phyloP scores from a whole-genome alignment of 352 stramenopile genomes.

The Pythium vanterpoolii region DNA sequence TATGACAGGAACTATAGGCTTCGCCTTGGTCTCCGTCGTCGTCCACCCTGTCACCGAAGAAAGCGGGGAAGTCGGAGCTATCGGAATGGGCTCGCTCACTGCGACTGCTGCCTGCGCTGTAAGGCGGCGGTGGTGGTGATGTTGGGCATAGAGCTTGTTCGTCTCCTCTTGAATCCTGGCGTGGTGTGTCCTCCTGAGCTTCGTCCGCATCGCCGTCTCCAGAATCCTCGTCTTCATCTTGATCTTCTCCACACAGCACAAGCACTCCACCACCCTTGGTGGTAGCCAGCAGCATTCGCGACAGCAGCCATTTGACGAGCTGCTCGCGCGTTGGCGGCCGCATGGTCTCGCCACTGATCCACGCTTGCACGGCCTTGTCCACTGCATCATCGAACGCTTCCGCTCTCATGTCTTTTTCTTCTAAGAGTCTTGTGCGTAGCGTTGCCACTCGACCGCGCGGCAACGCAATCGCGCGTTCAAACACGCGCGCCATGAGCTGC shows the following conservation, averaged over 20 bases:
- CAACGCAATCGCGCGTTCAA: constrained; percentile 33
- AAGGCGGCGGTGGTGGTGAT: constrained; percentile 7
- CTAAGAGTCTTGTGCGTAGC: constrained; percentile 3
- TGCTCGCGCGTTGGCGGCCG: constrained; percentile 40
- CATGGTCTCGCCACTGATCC: constrained; percentile 18
- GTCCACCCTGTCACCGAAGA: neutral
- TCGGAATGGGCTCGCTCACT: constrained; percentile 5
- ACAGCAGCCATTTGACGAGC: constrained; percentile 53
- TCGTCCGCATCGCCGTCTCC: neutral
- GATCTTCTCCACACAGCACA: neutral
- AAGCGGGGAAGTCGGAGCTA: neutral
- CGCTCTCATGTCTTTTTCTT: neutral
- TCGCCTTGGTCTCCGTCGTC: constrained; percentile 5
- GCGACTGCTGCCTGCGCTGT: constrained; percentile 1
- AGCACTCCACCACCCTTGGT: constrained; percentile 5
- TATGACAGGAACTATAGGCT: neutral
- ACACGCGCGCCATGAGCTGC: constrained; percentile 39
- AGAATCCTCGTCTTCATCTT: neutral
- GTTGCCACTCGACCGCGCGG: neutral
- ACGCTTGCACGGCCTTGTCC: constrained; percentile 41
- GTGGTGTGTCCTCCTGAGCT: neutral
- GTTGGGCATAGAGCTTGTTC: neutral
- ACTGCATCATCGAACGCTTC: constrained; percentile 23
- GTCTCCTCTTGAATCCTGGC: neutral
- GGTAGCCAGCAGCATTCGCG: constrained; percentile 37